Evolutionary conservation across 129 eudicot species (phyloP), one percentile per base, ranked within the genome.

Genomic region (Logfia minima): DNA sequence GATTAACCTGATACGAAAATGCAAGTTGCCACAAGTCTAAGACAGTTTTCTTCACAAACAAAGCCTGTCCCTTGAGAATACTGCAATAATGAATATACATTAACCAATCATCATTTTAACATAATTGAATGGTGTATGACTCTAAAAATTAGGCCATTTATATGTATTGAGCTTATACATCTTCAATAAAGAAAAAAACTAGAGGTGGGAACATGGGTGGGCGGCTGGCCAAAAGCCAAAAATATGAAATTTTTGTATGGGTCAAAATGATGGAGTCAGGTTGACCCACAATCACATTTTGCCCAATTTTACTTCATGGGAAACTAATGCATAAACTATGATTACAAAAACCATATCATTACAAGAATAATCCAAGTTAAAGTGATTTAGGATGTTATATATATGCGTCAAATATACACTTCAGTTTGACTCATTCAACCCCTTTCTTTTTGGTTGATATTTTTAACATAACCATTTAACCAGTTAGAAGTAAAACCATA

Each of bases 1-100:
- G 97, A 80, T 95, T 95, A 73, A 95, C 99, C 82, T 95, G 97
- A 83, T 95, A 89, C 24, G 99, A 91, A 79, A 95, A 95, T 56
- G 94, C 99, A 84, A 95, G 99, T 65, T 89, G 93, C 97, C 97
- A 95, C 71, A 92, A 83, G 71, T 95, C 99, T 35, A 80, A 24
- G 19, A 78, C 56, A 43, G 84, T 91, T 83, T 86, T 90, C 77
- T 86, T 95, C 77, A 86, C 39, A 32, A 86, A 77, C 45, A 63
- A 51, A 22, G 85, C 90, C 53, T 83, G 90, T 29, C 79, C 80
- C 80, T 65, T 86, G 5, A 92, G 58, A 74, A 82, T 66, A 81
- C 99, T 95, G 86, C 52, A 83, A 18, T 51, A 48, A 60, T 37
- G 53, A 58, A 63, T 39, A 37, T 60, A 56, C 37, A 74, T 69